phyloP scores from a whole-genome alignment of 306 rosid species.

The Citrullus amarus region DNA sequence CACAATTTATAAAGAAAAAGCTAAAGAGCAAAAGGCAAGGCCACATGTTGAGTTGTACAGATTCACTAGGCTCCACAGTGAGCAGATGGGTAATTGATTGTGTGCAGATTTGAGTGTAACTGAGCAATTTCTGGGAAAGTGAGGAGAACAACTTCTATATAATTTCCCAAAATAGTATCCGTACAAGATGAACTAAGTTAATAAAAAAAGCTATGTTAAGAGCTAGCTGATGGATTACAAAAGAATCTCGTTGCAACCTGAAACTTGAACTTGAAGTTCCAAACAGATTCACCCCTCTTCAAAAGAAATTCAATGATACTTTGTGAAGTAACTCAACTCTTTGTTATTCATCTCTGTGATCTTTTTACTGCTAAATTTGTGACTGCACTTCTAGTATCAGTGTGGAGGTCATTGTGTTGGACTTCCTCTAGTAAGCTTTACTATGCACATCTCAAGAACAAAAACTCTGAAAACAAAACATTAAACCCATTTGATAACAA shows the following conservation, averaged over 20 bases:
- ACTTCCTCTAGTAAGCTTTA: constrained; percentile 24
- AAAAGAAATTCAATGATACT: background rate
- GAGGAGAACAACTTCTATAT: background rate
- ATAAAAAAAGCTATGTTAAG: background rate
- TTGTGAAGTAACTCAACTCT: background rate
- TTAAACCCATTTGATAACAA: background rate
- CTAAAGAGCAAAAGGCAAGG: background rate
- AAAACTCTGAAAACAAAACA: constrained; percentile 15
- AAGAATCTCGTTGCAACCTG: background rate
- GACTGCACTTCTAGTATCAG: constrained; percentile 10
- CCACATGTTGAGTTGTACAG: background rate
- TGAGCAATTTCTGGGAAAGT: background rate
- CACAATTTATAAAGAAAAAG: background rate
- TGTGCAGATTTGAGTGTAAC: background rate
- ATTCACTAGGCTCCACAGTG: background rate
- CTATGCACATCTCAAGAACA: constrained; percentile 41
- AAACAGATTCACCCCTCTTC: background rate
- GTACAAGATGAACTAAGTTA: background rate
- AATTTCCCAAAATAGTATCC: background rate
- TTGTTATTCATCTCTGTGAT: constrained; percentile 17
- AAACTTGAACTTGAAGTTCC: background rate
- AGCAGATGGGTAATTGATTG: background rate
- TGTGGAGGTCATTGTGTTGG: constrained; percentile 15
- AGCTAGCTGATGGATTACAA: background rate
- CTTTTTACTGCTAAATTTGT: constrained; percentile 2